These are phyloP conservation scores for Rhodotorula toruloides DNA, from an alignment of 768 basidiomycete genomes.

Conservation along the genomic window DNA sequence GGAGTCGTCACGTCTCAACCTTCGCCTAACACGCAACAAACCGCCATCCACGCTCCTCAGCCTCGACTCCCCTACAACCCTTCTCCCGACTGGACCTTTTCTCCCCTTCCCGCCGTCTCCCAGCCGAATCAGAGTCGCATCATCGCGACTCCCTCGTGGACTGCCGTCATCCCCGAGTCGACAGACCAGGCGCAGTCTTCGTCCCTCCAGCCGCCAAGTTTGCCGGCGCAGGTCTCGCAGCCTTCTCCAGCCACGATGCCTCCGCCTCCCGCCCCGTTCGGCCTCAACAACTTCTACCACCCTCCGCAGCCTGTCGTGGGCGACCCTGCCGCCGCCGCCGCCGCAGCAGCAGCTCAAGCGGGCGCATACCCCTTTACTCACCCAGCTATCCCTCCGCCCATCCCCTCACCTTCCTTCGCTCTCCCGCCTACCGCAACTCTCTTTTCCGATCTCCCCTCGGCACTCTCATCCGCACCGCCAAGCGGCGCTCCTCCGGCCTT, in stretches of 20 bases:
- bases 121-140: slow-evolving; percentile 17
- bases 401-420: slow-evolving; percentile 9
- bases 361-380: slow-evolving; percentile 1
- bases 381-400: background rate
- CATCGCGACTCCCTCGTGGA: slow-evolving; percentile 32
- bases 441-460: slow-evolving; percentile 22
- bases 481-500: slow-evolving; percentile 17
- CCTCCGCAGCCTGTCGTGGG: background rate
- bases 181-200: background rate
- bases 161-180: slow-evolving; percentile 18
- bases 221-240: too few species aligned
- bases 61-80: slow-evolving; percentile 12
- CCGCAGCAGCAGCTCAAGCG: background rate
- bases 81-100: slow-evolving; percentile 18
- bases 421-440: slow-evolving; percentile 24
- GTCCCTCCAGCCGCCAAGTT: background rate
- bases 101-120: slow-evolving; percentile 1
- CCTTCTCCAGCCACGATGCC: too few species aligned
- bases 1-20: slow-evolving; percentile 10
- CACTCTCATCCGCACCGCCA: slow-evolving; percentile 13
- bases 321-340: slow-evolving; percentile 4
- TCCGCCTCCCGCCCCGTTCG: background rate
- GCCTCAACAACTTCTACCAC: background rate
- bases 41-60: slow-evolving; percentile 14
- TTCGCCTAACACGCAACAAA: background rate